Evolutionary conservation across 2,329 filamentous ascomycete genomes (phyloP).

Genomic region (Mariannaea elegans): DNA sequence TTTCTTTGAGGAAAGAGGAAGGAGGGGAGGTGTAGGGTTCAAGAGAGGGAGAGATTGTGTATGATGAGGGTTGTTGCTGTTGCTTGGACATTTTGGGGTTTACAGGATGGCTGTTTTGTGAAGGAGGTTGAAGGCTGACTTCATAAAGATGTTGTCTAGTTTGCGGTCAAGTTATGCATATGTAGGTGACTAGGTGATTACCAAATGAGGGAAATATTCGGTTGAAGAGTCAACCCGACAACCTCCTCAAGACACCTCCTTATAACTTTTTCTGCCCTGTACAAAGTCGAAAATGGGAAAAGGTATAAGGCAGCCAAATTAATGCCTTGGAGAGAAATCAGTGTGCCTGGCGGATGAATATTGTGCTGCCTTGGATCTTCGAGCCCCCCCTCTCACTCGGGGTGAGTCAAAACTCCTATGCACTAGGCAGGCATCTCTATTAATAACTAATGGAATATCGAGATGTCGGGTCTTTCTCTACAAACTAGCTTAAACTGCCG

Average conservation of each 20-base stretch:
- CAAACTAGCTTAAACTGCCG: too few relatives aligned
- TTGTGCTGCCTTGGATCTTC: slow-evolving; percentile 10
- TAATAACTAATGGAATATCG: too few relatives aligned
- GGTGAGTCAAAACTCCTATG: too few relatives aligned
- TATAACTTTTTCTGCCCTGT: too few relatives aligned
- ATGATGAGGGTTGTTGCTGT: slow-evolving; percentile 19
- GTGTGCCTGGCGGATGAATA: background rate
- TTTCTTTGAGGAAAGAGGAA: slow-evolving; percentile 26
- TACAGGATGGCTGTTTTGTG: background rate
- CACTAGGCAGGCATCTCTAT: too few relatives aligned
- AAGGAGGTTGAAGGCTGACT: background rate
- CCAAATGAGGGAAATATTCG: background rate
- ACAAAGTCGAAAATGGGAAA: too few relatives aligned
- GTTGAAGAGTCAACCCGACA: too few relatives aligned
- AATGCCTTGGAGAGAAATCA: background rate
- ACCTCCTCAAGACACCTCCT: too few relatives aligned
- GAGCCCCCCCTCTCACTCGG: background rate
- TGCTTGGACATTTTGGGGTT: background rate
- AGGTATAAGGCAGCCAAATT: slow-evolving; percentile 16
- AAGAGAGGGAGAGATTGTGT: slow-evolving; percentile 29
- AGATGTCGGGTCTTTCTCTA: too few relatives aligned
- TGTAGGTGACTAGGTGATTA: too few relatives aligned
- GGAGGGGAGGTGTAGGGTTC: slow-evolving; percentile 22
- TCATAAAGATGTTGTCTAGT: too few relatives aligned
- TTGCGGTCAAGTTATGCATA: too few relatives aligned